These are phyloP conservation scores for Boletus insuetus DNA, from an alignment of 768 basidiomycete genomes.

Conservation along the genomic window DNA sequence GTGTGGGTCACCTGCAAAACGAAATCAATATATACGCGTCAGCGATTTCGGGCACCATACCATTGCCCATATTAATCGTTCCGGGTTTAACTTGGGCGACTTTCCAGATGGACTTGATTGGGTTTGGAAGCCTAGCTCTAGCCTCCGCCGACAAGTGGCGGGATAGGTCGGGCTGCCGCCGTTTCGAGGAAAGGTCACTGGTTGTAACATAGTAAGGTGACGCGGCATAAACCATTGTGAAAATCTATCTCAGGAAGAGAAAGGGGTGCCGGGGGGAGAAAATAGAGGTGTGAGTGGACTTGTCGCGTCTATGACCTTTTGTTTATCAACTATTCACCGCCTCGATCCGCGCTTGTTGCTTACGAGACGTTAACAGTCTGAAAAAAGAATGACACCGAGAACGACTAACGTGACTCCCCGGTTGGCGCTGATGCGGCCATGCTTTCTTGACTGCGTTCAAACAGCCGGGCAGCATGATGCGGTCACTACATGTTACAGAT, in stretches of 20 bases:
- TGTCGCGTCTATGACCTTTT: neutral
- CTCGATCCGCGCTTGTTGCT: neutral
- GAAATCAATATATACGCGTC: neutral
- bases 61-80: constrained; percentile 39
- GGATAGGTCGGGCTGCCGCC: constrained; percentile 28
- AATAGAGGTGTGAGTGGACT: neutral
- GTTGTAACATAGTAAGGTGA: constrained; percentile 11
- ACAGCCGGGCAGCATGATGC: neutral
- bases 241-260: neutral
- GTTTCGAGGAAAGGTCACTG: constrained; percentile 18
- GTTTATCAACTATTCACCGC: constrained; percentile 18
- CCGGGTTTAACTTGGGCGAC: constrained; percentile 33
- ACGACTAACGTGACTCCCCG: neutral
- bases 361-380: neutral
- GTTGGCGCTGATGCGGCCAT: neutral
- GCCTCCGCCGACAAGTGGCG: constrained; percentile 37
- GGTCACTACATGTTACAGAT: too few species aligned
- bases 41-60: constrained; percentile 10
- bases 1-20: constrained; percentile 32
- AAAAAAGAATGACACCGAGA: neutral
- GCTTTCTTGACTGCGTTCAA: neutral
- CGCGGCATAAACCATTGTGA: constrained; percentile 28
- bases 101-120: constrained; percentile 39
- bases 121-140: constrained; percentile 32
- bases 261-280: too few species aligned